Evolutionary conservation across 2,329 filamentous ascomycete species (phyloP).

Genomic region (Botrytis byssoidea): DNA sequence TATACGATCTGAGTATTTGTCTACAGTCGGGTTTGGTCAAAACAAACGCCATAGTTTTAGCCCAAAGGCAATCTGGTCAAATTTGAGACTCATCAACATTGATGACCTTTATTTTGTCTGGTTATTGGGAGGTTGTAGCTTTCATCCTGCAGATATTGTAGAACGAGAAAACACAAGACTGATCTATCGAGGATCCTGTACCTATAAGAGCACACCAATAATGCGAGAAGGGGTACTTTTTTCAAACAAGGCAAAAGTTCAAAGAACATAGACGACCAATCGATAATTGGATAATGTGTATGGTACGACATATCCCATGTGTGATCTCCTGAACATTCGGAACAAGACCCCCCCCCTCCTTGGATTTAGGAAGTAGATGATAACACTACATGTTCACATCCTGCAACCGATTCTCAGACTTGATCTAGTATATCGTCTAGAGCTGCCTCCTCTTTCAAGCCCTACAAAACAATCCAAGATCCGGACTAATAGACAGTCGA

Average conservation of each 20-base stretch:
- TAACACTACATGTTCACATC: too few relatives aligned
- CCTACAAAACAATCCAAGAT: neutral
- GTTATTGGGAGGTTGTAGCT: neutral
- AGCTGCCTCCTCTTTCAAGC: neutral
- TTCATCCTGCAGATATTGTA: neutral
- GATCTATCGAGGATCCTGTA: neutral
- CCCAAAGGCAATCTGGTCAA: neutral
- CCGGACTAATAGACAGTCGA: neutral
- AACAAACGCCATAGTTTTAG: neutral
- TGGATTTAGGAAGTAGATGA: accelerated
- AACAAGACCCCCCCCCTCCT: neutral
- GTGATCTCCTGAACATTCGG: neutral
- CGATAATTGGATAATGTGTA: neutral
- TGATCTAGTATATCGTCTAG: neutral
- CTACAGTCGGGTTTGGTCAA: too few relatives aligned
- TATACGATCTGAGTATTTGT: accelerated
- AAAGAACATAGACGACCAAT: neutral
- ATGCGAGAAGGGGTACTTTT: neutral
- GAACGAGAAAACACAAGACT: neutral
- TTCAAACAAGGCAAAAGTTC: neutral
- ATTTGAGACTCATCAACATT: neutral
- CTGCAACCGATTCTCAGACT: neutral
- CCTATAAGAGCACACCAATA: neutral
- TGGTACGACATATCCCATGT: neutral
- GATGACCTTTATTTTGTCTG: neutral